Evolutionary conservation across 345 rosid species (phyloP).

Genomic region (Populus simonii): DNA sequence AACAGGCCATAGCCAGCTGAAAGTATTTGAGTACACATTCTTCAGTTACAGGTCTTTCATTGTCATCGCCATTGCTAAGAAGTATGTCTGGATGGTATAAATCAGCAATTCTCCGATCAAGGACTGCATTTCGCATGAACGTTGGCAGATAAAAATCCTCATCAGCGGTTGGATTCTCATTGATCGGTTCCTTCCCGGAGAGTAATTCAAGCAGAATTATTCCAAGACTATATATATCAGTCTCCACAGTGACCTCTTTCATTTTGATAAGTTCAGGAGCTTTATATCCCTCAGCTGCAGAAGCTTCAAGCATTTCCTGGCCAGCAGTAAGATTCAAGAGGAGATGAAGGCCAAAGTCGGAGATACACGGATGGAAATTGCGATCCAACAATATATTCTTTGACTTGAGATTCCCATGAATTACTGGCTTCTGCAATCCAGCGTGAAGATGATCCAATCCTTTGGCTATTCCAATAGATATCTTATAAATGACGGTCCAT

Average conservation of each 20-base stretch:
- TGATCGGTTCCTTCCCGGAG: slow-evolving; percentile 66
- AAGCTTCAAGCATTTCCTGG: slow-evolving; percentile 80
- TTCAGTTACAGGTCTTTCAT: slow-evolving; percentile 42
- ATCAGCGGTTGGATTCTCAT: slow-evolving; percentile 57
- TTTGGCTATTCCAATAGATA: slow-evolving; percentile 58
- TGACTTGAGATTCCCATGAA: slow-evolving; percentile 84
- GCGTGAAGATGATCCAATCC: slow-evolving; percentile 79
- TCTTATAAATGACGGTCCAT: slow-evolving; percentile 54
- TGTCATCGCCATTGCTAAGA: slow-evolving; percentile 29
- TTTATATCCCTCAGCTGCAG: slow-evolving; percentile 75
- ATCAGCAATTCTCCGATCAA: slow-evolving; percentile 56
- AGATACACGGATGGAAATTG: slow-evolving; percentile 47
- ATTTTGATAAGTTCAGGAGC: slow-evolving; percentile 91
- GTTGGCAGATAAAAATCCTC: slow-evolving; percentile 66
- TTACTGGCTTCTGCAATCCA: slow-evolving; percentile 49
- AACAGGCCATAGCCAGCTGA: slow-evolving; percentile 83
- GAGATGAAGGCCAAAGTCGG: slow-evolving; percentile 68
- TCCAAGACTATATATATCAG: slow-evolving; percentile 78
- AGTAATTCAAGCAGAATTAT: slow-evolving; percentile 75
- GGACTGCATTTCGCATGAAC: slow-evolving; percentile 57
- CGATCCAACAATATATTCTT: slow-evolving; percentile 67
- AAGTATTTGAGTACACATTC: slow-evolving; percentile 59
- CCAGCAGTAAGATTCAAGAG: slow-evolving; percentile 60
- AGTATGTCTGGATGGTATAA: slow-evolving; percentile 63
- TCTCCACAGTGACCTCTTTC: slow-evolving; percentile 62